phyloP scores from a whole-genome alignment of 768 basidiomycete species.

The Mycena galericulata region DNA sequence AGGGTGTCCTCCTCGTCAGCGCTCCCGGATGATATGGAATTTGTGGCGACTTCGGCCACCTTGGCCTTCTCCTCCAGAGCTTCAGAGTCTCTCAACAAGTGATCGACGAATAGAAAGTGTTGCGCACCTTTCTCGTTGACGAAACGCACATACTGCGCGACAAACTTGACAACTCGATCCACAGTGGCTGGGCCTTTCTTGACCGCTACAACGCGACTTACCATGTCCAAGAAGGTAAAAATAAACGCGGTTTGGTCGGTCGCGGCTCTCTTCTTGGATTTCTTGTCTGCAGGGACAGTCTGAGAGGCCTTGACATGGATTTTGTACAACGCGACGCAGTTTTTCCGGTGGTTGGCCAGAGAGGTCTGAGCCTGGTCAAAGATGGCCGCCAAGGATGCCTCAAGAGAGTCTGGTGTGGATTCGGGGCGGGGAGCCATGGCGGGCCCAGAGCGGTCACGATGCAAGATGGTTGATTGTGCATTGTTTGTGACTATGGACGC shows the following conservation, averaged over 20 bases:
- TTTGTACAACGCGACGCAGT: slow-evolving; percentile 88
- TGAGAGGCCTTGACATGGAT: slow-evolving; percentile 79
- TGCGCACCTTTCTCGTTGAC: slow-evolving; percentile 84
- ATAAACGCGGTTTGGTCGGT: slow-evolving; percentile 87
- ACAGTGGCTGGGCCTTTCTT: slow-evolving; percentile 90
- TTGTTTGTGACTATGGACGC: neutral
- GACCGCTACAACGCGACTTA: slow-evolving; percentile 76
- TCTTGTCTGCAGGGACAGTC: slow-evolving; percentile 54
- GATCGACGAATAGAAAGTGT: neutral
- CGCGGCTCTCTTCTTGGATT: slow-evolving; percentile 59
- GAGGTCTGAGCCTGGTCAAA: slow-evolving; percentile 88
- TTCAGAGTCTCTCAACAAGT: slow-evolving; percentile 30
- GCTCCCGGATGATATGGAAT: slow-evolving; percentile 40
- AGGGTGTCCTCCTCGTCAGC: slow-evolving; percentile 76
- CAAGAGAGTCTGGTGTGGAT: slow-evolving; percentile 32
- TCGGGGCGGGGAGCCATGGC: slow-evolving; percentile 21
- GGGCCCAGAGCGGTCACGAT: too few relatives aligned
- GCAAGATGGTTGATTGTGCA: neutral
- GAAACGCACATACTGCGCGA: slow-evolving; percentile 85
- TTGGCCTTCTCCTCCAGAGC: slow-evolving; percentile 43
- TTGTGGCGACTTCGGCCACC: slow-evolving; percentile 53
- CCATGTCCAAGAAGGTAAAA: slow-evolving; percentile 77
- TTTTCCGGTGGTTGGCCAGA: slow-evolving; percentile 93
- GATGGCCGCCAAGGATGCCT: slow-evolving; percentile 52
- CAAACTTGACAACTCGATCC: slow-evolving; percentile 88